Percentiles rank a stretch among this genome's conserved stretches.
These are phyloP conservation scores for Rhinocladiella similis DNA, from an alignment of 2,329 filamentous ascomycete genomes.

Conservation along the genomic window DNA sequence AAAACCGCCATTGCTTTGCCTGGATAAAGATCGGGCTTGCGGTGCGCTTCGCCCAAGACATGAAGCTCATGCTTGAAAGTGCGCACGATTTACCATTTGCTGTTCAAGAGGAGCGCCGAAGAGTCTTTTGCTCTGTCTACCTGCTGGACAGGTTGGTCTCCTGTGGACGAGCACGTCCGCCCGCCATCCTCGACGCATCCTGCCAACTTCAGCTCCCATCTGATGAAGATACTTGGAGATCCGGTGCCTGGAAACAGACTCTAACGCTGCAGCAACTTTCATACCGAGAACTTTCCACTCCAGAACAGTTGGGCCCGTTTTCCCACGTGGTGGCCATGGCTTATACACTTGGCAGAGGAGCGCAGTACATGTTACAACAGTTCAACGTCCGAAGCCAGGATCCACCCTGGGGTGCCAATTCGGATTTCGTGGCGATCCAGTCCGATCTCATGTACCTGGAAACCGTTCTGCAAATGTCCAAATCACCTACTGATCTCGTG, in stretches of 20 bases:
- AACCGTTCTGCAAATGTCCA: neutral
- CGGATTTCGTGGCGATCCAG: constrained; percentile 8
- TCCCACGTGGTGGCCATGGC: constrained; percentile 16
- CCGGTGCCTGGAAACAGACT: constrained; percentile 5
- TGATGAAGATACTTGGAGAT: constrained; percentile 9
- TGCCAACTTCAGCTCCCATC: constrained; percentile 24
- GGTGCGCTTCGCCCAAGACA: constrained; percentile 62
- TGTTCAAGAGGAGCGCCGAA: constrained; percentile 33
- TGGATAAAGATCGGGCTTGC: constrained; percentile 40
- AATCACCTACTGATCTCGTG: neutral
- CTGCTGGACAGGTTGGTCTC: constrained; percentile 34
- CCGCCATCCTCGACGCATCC: constrained; percentile 17
- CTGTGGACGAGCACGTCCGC: constrained; percentile 24
- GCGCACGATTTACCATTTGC: constrained; percentile 19
- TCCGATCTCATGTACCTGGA: constrained; percentile 14
- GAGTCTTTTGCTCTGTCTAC: constrained; percentile 36
- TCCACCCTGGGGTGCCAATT: no score
- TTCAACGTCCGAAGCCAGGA: constrained; percentile 3
- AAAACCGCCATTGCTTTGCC: constrained; percentile 25
- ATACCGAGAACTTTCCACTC: constrained; percentile 1
- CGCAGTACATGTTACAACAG: constrained; percentile 17
- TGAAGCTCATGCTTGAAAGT: constrained; percentile 35
- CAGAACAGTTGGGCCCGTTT: constrained; percentile 6
- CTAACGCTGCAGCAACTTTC: constrained; percentile 1
- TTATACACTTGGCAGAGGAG: constrained; percentile 8